Conservation (phyloP, 371 early-diverging fungal genomes). For the Mucor circinelloides region DNA sequence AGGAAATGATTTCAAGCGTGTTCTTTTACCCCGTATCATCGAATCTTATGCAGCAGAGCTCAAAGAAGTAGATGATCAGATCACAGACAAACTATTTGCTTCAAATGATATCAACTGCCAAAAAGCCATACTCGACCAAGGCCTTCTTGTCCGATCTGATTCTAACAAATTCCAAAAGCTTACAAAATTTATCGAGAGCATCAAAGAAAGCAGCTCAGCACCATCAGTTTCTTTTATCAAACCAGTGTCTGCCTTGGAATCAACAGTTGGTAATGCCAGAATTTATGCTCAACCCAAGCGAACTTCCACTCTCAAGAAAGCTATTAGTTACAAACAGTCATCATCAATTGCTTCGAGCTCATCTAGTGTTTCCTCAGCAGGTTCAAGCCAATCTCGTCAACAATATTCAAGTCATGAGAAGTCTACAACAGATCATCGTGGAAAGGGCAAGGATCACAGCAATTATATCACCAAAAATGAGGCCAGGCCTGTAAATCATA, state of each 20-base stretch:
- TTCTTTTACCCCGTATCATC: conserved; percentile 4
- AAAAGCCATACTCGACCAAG: conserved; percentile 5
- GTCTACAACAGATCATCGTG: background rate
- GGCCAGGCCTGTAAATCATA: background rate
- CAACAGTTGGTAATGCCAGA: too few relatives aligned
- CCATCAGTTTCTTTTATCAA: too few relatives aligned
- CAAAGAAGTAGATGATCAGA: background rate
- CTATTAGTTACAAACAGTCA: too few relatives aligned
- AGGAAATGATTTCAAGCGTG: conserved; percentile 7
- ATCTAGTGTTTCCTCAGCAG: background rate
- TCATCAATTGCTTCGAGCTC: too few relatives aligned
- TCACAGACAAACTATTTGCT: background rate
- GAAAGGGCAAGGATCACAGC: background rate
- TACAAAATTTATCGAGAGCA: background rate
- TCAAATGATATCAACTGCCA: background rate
- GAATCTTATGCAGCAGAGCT: conserved; percentile 4
- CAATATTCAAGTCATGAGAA: background rate
- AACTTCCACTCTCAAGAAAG: too few relatives aligned
- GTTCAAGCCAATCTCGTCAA: background rate
- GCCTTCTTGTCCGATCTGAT: conserved; percentile 4
- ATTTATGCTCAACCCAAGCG: too few relatives aligned
- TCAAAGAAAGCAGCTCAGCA: too few relatives aligned
- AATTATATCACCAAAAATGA: background rate
- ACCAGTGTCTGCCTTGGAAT: too few relatives aligned
- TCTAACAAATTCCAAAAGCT: conserved; percentile 12